These are phyloP conservation scores for Cryptococcus amylolentus DNA, from an alignment of 1,284 basidiomycete species.

Conservation along the genomic window DNA sequence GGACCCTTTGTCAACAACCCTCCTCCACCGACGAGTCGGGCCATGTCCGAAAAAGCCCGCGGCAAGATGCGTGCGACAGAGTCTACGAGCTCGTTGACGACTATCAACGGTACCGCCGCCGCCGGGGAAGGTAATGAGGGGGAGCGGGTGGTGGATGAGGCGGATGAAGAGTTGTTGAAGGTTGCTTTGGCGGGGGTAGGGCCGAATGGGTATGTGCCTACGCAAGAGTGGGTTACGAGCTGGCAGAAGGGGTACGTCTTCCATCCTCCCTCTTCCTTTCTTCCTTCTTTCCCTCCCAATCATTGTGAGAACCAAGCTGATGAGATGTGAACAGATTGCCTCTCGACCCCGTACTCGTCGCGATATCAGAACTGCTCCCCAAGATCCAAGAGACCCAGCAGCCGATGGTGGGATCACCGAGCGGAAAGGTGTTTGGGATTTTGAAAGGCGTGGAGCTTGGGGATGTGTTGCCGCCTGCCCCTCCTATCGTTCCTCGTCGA, in stretches of 20 bases:
- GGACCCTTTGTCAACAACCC: neutral
- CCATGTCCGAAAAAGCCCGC: conserved; percentile 72
- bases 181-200: conserved; percentile 66
- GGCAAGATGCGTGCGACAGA: conserved; percentile 71
- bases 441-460: conserved; percentile 60
- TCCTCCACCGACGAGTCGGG: conserved; percentile 21
- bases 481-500: conserved; percentile 62
- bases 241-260: conserved; percentile 50
- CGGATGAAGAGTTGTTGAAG: conserved; percentile 58
- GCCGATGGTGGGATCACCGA: conserved; percentile 50
- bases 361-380: conserved; percentile 79
- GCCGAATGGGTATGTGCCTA: conserved; percentile 83
- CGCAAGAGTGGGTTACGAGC: conserved; percentile 79
- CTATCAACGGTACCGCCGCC: neutral
- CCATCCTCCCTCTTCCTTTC: neutral
- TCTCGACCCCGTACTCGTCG: conserved; percentile 74
- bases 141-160: conserved; percentile 45
- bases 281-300: neutral
- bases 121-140: neutral
- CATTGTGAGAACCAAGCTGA: neutral
- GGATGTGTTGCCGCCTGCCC: conserved; percentile 69
- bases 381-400: conserved; percentile 75
- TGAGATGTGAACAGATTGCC: conserved; percentile 51
- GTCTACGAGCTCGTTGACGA: conserved; percentile 45
- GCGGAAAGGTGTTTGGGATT: conserved; percentile 59